Evolutionary conservation across 2,329 filamentous ascomycete species (phyloP).

Genomic region (Ascosphaera apis): DNA sequence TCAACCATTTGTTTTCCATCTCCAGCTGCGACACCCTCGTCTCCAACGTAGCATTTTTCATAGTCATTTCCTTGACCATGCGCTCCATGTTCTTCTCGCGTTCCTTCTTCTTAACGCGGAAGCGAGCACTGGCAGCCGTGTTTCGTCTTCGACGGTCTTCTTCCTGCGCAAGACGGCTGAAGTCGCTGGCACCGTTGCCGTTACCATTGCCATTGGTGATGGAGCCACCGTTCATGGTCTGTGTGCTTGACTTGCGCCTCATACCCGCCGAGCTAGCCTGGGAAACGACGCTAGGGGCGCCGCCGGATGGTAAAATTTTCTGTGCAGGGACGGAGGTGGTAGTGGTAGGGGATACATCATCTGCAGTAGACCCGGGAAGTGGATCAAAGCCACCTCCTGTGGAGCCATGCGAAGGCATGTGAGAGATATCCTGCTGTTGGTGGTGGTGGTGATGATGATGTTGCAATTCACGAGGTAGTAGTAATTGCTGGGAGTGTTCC

Average conservation of each 20-base stretch:
- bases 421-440: too few species aligned
- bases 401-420: too few species aligned
- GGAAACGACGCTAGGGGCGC: conserved; percentile 11
- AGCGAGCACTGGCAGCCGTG: conserved; percentile 68
- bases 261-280: background rate
- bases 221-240: too few species aligned
- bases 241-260: too few species aligned
- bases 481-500: too few species aligned
- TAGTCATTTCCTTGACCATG: conserved; percentile 59
- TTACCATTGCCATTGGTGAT: conserved; percentile 9
- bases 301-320: too few species aligned
- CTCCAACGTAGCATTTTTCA: conserved; percentile 54
- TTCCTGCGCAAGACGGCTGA: conserved; percentile 43
- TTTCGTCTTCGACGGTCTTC: conserved; percentile 80
- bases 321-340: conserved; percentile 15
- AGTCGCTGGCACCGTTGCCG: background rate
- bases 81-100: conserved; percentile 68
- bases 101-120: conserved; percentile 92
- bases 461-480: too few species aligned
- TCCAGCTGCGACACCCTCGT: conserved; percentile 53
- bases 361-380: background rate
- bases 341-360: background rate
- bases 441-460: too few species aligned
- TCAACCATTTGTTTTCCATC: conserved; percentile 63
- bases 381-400: too few species aligned